A percentile compares a stretch with the other conserved stretches of the same genome.
phyloP scores from a whole-genome alignment of 371 early-diverging fungal genomes.

The Polyrhizophydium stewartii region DNA sequence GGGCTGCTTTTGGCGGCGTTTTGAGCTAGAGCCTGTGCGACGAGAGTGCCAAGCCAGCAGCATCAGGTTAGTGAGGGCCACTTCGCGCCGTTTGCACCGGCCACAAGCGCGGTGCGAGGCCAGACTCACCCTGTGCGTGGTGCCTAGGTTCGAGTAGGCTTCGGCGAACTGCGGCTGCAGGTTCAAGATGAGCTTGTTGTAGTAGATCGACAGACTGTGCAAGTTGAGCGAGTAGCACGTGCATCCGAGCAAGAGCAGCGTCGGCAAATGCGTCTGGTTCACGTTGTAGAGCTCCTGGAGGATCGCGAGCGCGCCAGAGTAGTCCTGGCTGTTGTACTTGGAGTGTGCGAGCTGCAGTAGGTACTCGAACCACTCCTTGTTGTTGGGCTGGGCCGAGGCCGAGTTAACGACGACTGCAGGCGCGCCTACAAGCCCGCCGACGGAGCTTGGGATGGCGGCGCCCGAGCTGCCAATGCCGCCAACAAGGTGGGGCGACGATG shows the following conservation, averaged over 20 bases:
- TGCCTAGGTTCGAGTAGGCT: slow-evolving; percentile 89
- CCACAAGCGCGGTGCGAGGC: not conserved
- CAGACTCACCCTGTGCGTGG: slow-evolving; percentile 74
- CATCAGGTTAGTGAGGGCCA: not conserved
- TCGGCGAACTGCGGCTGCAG: slow-evolving; percentile 83
- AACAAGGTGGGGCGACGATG: no score
- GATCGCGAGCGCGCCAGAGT: slow-evolving; percentile 39
- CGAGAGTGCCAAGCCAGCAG: no score
- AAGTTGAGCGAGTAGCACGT: slow-evolving; percentile 78
- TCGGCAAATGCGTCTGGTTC: slow-evolving; percentile 71
- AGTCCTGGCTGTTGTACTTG: slow-evolving; percentile 33
- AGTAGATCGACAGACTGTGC: slow-evolving; percentile 65
- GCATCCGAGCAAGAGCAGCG: slow-evolving; percentile 78
- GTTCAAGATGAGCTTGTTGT: slow-evolving; percentile 75
- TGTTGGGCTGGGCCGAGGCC: not conserved
- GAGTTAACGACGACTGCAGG: not conserved
- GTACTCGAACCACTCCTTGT: slow-evolving; percentile 12
- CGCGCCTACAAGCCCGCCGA: not conserved
- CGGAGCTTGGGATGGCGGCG: not conserved
- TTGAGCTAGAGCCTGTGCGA: not conserved
- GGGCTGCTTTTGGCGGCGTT: not conserved
- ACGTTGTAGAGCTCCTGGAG: slow-evolving; percentile 62
- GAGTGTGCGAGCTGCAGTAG: slow-evolving; percentile 32
- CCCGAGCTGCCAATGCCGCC: not conserved
- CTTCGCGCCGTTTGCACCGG: no score